A percentile compares a stretch with the other conserved stretches of the same genome.
phyloP scores from a whole-genome alignment of 2,329 filamentous ascomycete species.

The Pezicula carpinea region DNA sequence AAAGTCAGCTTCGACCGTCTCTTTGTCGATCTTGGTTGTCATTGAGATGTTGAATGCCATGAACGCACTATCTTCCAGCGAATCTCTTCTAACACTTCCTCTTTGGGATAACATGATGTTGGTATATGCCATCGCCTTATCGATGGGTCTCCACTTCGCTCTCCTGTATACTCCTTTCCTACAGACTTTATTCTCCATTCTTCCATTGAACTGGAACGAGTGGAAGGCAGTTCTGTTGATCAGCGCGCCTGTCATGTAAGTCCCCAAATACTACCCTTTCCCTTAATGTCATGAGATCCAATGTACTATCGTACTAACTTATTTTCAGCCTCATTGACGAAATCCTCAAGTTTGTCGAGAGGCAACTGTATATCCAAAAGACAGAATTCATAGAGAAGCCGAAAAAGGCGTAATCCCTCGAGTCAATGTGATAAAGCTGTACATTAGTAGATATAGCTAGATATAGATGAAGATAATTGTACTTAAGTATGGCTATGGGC shows the following conservation, averaged over 20 bases:
- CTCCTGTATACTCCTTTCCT: constrained; percentile 89
- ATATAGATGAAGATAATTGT: constrained; percentile 14
- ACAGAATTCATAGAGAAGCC: constrained; percentile 19
- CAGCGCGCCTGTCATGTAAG: constrained; percentile 89
- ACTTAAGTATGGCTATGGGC: background rate
- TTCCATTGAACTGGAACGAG: constrained; percentile 79
- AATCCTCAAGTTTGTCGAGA: constrained; percentile 59
- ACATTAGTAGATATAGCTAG: constrained; percentile 22
- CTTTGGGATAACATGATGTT: constrained; percentile 99
- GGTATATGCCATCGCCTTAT: constrained; percentile 87
- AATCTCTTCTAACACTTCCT: constrained; percentile 87
- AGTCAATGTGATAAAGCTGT: constrained; percentile 9
- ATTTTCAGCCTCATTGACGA: constrained; percentile 59
- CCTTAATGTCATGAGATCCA: too few species aligned
- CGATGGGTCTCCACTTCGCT: constrained; percentile 92
- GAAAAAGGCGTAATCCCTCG: constrained; percentile 26
- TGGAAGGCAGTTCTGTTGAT: constrained; percentile 90
- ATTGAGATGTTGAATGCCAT: constrained; percentile 99
- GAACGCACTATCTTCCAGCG: constrained; percentile 93
- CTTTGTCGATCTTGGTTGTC: constrained; percentile 85
- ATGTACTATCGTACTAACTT: constrained; percentile 11
- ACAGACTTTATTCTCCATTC: constrained; percentile 83
- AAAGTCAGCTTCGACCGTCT: constrained; percentile 88
- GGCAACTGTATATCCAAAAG: constrained; percentile 40
- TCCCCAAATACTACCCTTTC: constrained; percentile 19